Percentiles rank a stretch among this genome's conserved stretches.
phyloP scores from a whole-genome alignment of 768 basidiomycete genomes.

The Suillus brevipes region DNA sequence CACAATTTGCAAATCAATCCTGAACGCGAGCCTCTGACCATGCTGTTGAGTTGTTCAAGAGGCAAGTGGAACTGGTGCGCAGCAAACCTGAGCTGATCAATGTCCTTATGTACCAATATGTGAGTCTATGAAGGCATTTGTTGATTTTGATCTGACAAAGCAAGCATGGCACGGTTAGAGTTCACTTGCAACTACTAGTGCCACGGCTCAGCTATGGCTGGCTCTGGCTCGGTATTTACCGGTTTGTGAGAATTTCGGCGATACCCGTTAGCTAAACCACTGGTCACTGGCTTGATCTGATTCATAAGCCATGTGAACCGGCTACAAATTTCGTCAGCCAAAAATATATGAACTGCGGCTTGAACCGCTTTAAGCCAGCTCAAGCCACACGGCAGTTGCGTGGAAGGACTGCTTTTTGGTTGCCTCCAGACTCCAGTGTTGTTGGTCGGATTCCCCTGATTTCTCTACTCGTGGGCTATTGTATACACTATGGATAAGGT shows the following conservation, averaged over 20 bases:
- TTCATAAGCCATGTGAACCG: neutral
- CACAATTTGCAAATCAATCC: no score
- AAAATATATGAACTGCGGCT: neutral
- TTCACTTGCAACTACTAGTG: no score
- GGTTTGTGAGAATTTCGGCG: neutral
- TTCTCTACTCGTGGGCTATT: neutral
- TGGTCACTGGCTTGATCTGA: neutral
- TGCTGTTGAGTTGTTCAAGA: no score
- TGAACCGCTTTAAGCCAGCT: neutral
- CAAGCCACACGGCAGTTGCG: no score
- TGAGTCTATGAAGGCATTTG: no score
- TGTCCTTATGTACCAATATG: no score
- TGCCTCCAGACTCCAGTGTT: neutral
- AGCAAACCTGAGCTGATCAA: no score
- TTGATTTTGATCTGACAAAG: no score
- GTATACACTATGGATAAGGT: slow-evolving; percentile 1
- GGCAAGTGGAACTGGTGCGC: no score
- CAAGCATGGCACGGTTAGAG: no score
- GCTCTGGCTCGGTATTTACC: neutral
- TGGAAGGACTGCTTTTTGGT: neutral
- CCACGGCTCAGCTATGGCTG: neutral
- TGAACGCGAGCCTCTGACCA: no score
- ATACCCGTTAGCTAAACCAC: neutral
- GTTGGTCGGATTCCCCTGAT: neutral
- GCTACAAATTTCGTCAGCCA: neutral